Base-by-base conservation (phyloP, 495 filamentous ascomycete genomes). In the Tirmania nivea region DNA sequence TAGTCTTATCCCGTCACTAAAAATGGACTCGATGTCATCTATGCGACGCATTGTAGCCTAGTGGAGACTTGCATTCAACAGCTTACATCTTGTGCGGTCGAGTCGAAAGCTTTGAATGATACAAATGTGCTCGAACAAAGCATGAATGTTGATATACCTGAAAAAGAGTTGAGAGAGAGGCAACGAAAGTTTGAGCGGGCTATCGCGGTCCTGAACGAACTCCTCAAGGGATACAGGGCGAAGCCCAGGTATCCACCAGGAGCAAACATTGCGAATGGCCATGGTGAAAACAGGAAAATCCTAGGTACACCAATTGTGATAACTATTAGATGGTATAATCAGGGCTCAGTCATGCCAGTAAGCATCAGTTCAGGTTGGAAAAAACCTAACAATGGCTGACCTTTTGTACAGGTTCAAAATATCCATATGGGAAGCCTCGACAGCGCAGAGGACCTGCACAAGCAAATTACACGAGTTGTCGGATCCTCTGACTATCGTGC, bases 171-270 rank as follows among this genome's bases (percentile, higher is more conserved):
- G 39, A 73, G 31, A 71, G 69, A 58, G 55, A 60, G 14, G 64
- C 67, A 7, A 73, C 75, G 19, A 14, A 52, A 58, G 45, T 64
- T 65, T 48, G 56, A 55, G 52, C 53, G 61, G 31, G 54, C 61
- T 35, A 31, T 64, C 9, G 64, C 70, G 37, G 73, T 79, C 52
- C 69, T 80, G 25, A 72, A 73, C 21, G 72, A 77, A 51, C 71
- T 80, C 25, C 62, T 80, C 9, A 69, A 73, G 45, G 74, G 71
- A 14, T 63, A 78, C 49, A 69, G 75, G 49, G 63, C 63, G 58
- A 69, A 75, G 1, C 73, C 76, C 10, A 70, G 67, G 49, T 78
- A 77, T 57, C 75, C 39, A 19, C 39, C 39, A 14, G 17, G 12
- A 14, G 17, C 39, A 19, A 14, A 45, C 17, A 19, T 45, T 19